Conservation (phyloP, 2,329 filamentous ascomycete genomes). For the Alternaria brassicae region DNA sequence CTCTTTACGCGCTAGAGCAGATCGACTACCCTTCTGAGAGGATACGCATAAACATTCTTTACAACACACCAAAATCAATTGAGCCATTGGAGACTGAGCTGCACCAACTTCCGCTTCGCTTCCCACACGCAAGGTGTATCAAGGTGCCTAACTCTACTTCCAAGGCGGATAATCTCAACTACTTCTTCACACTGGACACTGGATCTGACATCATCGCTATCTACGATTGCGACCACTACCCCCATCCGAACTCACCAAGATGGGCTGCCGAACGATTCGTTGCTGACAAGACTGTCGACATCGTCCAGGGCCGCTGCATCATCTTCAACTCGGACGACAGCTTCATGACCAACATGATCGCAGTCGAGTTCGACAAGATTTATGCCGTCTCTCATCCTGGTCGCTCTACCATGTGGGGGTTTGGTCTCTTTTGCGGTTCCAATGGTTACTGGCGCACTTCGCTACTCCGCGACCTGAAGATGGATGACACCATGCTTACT, state of each 20-base stretch:
- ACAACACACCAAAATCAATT: constrained; percentile 58
- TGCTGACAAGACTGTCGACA: constrained; percentile 53
- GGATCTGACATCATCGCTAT: constrained; percentile 57
- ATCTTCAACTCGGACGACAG: constrained; percentile 57
- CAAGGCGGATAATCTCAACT: constrained; percentile 60
- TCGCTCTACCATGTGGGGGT: constrained; percentile 56
- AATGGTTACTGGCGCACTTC: constrained; percentile 59
- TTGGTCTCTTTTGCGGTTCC: constrained; percentile 59
- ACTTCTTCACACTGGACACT: constrained; percentile 55
- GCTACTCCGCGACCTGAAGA: constrained; percentile 55
- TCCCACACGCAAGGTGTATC: constrained; percentile 54
- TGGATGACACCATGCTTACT: constrained; percentile 60
- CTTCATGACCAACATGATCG: constrained; percentile 57
- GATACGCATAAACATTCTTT: constrained; percentile 58
- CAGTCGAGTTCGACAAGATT: constrained; percentile 61
- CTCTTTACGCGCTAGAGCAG: constrained; percentile 56
- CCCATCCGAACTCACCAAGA: constrained; percentile 57
- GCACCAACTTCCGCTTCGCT: constrained; percentile 46
- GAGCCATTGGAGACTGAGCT: constrained; percentile 56
- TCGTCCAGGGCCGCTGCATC: constrained; percentile 59
- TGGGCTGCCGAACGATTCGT: constrained; percentile 59
- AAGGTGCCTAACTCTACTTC: constrained; percentile 59
- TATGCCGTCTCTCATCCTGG: constrained; percentile 61
- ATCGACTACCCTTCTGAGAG: constrained; percentile 56
- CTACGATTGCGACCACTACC: constrained; percentile 60